Base-by-base conservation (phyloP, 352 stramenopile genomes). In the Phytopythium ostracodes region DNA sequence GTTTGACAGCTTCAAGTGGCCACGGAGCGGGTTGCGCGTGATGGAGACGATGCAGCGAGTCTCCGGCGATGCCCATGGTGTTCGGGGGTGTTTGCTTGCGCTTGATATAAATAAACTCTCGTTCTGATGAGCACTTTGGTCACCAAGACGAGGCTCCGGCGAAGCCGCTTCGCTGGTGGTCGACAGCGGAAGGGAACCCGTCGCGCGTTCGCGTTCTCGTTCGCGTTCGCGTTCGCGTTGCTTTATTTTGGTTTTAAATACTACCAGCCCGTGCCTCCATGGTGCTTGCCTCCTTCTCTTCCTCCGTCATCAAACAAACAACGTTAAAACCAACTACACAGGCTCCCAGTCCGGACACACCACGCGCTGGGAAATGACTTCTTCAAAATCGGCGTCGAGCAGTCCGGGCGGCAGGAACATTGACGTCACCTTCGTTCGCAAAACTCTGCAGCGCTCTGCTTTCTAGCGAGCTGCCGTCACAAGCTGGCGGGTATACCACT, bases 201-300 rank as follows among this genome's bases (percentile, higher is more conserved):
- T 17, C 40, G 43, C 43, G 43, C 43, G 43, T 29, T 50, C 17
- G 31, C 31, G 31, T 36, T 36, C n/a, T n/a, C n/a, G n/a, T n/a
- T n/a, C 43, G 43, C 43, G 43, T 29, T 50, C 33, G 43, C 43
- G 40, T 24, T 47, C 40, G 18, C 40, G 40, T 47, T 47, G 38
- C 38, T 44, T n/a, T 47, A 47, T 47, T 47, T 47, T 47, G 43
- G 43, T 8, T 14, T 54, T 54, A 54, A 54, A 54, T 54, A 54
- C 47, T 35, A 24, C 47, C 43, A 50, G 20, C 42, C 20, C 20
- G 9, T 12, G 42, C 20, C 42, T 24, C 12, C 15, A 2, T 24
- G 42, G 42, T 11, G 42, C 42, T 22, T 7, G 42, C 38, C 36
- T 43, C 36, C 36, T 5, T 14, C 43, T 4, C 43, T 15, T 20